These are phyloP conservation scores for Exserohilum rostratum DNA, from an alignment of 2,329 filamentous ascomycete species.

Conservation along the genomic window DNA sequence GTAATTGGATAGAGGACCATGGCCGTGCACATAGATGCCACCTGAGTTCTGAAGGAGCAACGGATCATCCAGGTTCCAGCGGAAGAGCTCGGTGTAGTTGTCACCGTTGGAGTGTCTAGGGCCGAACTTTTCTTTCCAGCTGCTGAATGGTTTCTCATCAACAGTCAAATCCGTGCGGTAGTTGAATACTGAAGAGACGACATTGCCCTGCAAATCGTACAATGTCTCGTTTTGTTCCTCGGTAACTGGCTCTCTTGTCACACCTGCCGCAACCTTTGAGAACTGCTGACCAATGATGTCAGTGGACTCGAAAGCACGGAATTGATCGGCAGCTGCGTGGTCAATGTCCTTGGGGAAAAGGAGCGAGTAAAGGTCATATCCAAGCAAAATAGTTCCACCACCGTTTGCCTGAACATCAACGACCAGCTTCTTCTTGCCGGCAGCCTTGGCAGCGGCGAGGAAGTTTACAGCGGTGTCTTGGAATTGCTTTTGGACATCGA, in stretches of 20 bases:
- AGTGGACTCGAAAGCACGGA: conserved; percentile 58
- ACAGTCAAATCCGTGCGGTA: conserved; percentile 55
- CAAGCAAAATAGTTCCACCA: conserved; percentile 65
- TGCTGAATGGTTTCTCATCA: conserved; percentile 55
- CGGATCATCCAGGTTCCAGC: conserved; percentile 56
- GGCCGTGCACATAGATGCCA: conserved; percentile 43
- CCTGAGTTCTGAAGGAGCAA: conserved; percentile 44
- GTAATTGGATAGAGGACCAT: conserved; percentile 51
- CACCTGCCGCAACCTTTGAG: conserved; percentile 25
- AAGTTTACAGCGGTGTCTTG: conserved; percentile 52
- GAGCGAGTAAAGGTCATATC: conserved; percentile 66
- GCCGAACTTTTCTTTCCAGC: conserved; percentile 56
- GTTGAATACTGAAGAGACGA: conserved; percentile 54
- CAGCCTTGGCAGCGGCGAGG: conserved; percentile 52
- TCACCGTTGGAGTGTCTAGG: conserved; percentile 53
- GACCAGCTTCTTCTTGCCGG: conserved; percentile 65
- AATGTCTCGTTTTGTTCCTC: neutral
- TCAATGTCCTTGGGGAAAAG: conserved; percentile 58
- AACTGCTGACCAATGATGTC: conserved; percentile 52
- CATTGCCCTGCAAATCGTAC: conserved; percentile 29
- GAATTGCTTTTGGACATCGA: conserved; percentile 44
- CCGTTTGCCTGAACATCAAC: conserved; percentile 65
- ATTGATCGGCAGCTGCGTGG: conserved; percentile 58
- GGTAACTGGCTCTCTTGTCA: neutral
- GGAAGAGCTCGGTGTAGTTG: conserved; percentile 63